A percentile compares a stretch with the other conserved stretches of the same genome.
phyloP scores from a whole-genome alignment of 805 yeast species.

The Lipomyces sp. region DNA sequence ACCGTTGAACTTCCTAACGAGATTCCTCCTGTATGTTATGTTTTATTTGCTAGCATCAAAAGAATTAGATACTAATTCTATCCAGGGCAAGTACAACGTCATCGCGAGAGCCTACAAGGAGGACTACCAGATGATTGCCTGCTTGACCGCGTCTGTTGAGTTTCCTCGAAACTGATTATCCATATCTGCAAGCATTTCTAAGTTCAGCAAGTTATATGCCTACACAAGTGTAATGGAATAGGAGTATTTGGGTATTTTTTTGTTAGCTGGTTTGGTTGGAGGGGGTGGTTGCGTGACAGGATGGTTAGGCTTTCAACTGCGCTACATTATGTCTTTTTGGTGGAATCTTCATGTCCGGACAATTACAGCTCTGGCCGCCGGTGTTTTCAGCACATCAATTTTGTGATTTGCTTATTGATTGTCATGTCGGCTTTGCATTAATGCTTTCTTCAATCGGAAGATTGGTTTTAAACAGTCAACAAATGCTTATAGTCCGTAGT shows the following conservation, averaged over 20 bases:
- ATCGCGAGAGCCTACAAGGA: constrained; percentile 87
- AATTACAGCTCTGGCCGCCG: not conserved
- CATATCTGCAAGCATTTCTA: not conserved
- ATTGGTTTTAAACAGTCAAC: too few species aligned
- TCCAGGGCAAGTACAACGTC: constrained; percentile 70
- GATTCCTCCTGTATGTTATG: constrained; percentile 77
- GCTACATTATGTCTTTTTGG: not conserved
- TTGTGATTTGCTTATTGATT: not conserved
- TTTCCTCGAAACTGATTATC: constrained; percentile 36
- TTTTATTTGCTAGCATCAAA: not conserved
- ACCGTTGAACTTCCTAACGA: constrained; percentile 83
- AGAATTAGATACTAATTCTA: not conserved
- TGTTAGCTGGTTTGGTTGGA: not conserved
- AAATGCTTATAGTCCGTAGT: not conserved
- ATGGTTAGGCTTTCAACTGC: not conserved
- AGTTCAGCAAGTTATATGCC: not conserved
- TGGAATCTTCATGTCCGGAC: not conserved
- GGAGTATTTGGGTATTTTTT: constrained; percentile 3
- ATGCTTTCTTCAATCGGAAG: not conserved
- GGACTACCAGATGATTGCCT: constrained; percentile 80
- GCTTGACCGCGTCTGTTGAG: constrained; percentile 59
- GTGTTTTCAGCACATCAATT: not conserved
- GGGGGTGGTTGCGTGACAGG: not conserved
- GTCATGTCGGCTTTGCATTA: not conserved
- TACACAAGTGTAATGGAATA: constrained; percentile 4